Conservation (phyloP, 129 eudicot species). For the Artemisia argyi region DNA sequence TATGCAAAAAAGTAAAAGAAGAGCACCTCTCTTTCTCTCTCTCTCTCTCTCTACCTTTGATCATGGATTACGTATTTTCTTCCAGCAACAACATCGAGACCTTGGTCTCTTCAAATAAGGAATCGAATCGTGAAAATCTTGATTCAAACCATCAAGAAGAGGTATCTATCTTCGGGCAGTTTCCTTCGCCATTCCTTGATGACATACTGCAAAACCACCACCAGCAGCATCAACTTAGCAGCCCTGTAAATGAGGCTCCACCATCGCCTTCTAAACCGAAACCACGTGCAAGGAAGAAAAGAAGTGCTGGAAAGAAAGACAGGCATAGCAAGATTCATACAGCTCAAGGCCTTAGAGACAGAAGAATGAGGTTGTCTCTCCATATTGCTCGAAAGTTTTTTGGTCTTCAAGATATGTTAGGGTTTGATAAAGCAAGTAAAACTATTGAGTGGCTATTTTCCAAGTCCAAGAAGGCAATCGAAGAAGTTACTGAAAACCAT, state of each 20-base stretch:
- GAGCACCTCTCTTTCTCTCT: constrained; percentile 2
- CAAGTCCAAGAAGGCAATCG: constrained; percentile 57
- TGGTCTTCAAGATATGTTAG: constrained; percentile 67
- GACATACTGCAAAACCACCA: constrained; percentile 29
- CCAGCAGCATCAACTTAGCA: constrained; percentile 8
- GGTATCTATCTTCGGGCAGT: constrained; percentile 28
- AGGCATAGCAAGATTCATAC: constrained; percentile 68
- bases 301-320: constrained; percentile 52
- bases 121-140: constrained; percentile 20
- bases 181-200: constrained; percentile 39
- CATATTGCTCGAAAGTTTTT: constrained; percentile 64
- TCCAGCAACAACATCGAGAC: constrained; percentile 28
- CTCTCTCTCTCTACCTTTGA: constrained; percentile 5
- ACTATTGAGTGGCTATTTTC: constrained; percentile 66
- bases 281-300: constrained; percentile 28
- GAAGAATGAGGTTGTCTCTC: constrained; percentile 65
- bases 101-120: constrained; percentile 23
- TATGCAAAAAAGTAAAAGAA: constrained; percentile 4
- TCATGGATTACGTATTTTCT: constrained; percentile 32
- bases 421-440: constrained; percentile 67
- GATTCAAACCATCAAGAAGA: constrained; percentile 35
- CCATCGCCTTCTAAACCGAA: constrained; percentile 21
- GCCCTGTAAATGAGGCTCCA: constrained; percentile 20
- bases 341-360: constrained; percentile 54
- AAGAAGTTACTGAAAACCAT: constrained; percentile 34